A percentile compares a stretch with the other conserved stretches of the same genome.
Conservation (phyloP, 208 protist genomes). For the Polymyxa betae region DNA sequence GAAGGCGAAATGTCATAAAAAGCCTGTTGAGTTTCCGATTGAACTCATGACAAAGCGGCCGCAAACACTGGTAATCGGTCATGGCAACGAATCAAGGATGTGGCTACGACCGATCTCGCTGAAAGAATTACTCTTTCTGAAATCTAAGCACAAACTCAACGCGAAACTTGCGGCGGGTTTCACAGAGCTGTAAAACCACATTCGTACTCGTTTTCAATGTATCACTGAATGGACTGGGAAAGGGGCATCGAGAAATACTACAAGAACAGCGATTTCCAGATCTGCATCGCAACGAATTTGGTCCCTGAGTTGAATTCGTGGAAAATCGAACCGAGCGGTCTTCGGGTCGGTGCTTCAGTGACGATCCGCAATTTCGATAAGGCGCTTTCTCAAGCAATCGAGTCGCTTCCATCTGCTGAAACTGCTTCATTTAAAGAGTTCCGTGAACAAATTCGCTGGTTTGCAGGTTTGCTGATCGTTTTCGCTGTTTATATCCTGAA, state of each 20-base stretch:
- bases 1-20: background rate
- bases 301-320: background rate
- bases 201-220: background rate
- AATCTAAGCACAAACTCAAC: background rate
- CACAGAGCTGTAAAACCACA: constrained; percentile 20
- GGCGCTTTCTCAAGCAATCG: background rate
- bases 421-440: background rate
- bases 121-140: constrained; percentile 37
- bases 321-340: background rate
- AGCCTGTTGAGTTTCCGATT: background rate
- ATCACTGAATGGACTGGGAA: background rate
- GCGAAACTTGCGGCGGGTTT: background rate
- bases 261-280: background rate
- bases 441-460: constrained; percentile 17
- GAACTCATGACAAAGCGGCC: background rate
- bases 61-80: background rate
- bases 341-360: background rate
- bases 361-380: background rate
- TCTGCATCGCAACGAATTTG: background rate
- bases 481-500: background rate
- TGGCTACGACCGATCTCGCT: constrained; percentile 15
- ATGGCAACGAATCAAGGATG: background rate
- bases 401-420: background rate
- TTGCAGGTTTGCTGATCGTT: constrained; percentile 36
- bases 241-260: background rate